These are phyloP conservation scores for Vigna unguiculata DNA, from an alignment of 306 rosid species.

Conservation along the genomic window DNA sequence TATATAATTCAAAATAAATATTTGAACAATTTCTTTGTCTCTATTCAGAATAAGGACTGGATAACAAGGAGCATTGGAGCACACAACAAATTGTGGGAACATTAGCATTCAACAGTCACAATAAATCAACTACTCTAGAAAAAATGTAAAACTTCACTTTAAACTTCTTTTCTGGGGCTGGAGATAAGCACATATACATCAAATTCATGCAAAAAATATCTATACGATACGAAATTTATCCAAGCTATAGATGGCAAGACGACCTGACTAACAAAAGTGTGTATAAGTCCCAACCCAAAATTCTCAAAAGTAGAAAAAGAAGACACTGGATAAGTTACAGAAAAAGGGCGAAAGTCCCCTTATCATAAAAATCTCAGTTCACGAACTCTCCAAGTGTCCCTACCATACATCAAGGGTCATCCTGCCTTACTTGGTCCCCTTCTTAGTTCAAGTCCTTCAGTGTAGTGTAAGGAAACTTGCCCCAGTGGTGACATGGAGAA, in stretches of 20 bases:
- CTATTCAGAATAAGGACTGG: conserved; percentile 13
- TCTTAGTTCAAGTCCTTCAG: conserved; percentile 66
- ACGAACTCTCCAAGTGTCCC: conserved; percentile 56
- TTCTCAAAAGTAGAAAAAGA: conserved; percentile 40
- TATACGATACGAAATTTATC: conserved; percentile 11
- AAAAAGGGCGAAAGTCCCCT: too few species aligned
- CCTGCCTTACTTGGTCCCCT: conserved; percentile 69
- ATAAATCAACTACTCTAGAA: conserved; percentile 14
- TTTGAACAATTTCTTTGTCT: conserved; percentile 1
- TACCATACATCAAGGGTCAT: conserved; percentile 59
- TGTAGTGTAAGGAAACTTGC: conserved; percentile 56
- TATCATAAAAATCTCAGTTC: too few species aligned
- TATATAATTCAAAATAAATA: conserved; percentile 14
- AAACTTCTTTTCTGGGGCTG: not conserved
- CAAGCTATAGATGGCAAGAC: conserved; percentile 33
- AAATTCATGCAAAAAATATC: conserved; percentile 24
- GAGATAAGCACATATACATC: conserved; percentile 10
- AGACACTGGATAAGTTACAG: too few species aligned
- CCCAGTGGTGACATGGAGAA: conserved; percentile 58
- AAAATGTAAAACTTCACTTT: not conserved
- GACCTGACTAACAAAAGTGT: conserved; percentile 27
- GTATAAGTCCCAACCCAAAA: conserved; percentile 44
- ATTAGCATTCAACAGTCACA: conserved; percentile 27
- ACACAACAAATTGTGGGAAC: conserved; percentile 15
- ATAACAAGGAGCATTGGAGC: conserved; percentile 1